Percentiles rank a stretch among this genome's conserved stretches.
Evolutionary conservation across 1,139 yeast species (phyloP).

Genomic region (Yamadazyma conglobata): DNA sequence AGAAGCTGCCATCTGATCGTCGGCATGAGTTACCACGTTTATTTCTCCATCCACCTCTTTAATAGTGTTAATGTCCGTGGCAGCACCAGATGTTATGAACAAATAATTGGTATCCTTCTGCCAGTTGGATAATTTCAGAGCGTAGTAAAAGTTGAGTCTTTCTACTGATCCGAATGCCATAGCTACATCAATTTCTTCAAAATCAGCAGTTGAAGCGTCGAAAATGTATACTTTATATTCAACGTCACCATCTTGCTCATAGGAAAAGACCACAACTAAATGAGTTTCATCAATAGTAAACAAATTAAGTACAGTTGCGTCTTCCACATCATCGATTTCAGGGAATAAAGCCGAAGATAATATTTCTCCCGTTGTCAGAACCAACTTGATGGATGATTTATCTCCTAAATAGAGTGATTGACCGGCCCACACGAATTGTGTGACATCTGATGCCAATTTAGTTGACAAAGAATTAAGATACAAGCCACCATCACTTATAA

Average conservation of each 20-base stretch:
- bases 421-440: no score
- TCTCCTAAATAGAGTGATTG: no score
- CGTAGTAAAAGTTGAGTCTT: constrained; percentile 50
- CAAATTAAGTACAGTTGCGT: constrained; percentile 3
- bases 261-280: constrained; percentile 16
- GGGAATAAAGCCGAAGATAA: constrained; percentile 4
- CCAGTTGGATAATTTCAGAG: constrained; percentile 44
- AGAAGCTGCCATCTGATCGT: constrained; percentile 68
- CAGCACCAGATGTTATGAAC: constrained; percentile 56
- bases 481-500: not conserved
- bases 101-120: constrained; percentile 23
- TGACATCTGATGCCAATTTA: not conserved
- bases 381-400: constrained; percentile 1
- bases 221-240: constrained; percentile 10
- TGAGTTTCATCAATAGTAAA: constrained; percentile 1
- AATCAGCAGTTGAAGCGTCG: constrained; percentile 3
- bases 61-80: constrained; percentile 55
- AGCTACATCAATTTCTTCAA: constrained; percentile 46
- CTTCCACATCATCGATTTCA: constrained; percentile 7
- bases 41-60: constrained; percentile 21
- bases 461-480: not conserved
- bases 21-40: constrained; percentile 39
- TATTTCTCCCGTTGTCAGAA: not conserved
- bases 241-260: constrained; percentile 11
- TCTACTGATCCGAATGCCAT: constrained; percentile 56